A percentile compares a stretch with the other conserved stretches of the same genome.
Evolutionary conservation across 192 early-diverging fungal species (phyloP).

Genomic region (Radiomyces spectabilis): DNA sequence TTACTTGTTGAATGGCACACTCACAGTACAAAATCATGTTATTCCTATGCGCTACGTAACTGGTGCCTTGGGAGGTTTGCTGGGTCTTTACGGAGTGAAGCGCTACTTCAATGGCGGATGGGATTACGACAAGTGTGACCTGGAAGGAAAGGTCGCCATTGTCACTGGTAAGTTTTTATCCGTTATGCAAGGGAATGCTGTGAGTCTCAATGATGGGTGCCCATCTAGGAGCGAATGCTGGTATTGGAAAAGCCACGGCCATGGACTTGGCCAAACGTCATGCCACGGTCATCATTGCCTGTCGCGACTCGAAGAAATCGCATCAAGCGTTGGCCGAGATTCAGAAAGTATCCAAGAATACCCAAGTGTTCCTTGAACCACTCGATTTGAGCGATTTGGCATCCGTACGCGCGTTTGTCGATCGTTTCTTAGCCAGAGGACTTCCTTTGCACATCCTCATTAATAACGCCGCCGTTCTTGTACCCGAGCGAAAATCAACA

Average conservation of each 20-base stretch:
- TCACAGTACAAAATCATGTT: no score
- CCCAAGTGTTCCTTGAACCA: neutral
- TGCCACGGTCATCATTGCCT: conserved; percentile 17
- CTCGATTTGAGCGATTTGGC: conserved; percentile 18
- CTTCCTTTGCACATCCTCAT: conserved; percentile 17
- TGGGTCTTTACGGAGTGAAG: no score
- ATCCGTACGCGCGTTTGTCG: conserved; percentile 13
- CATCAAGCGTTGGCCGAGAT: conserved; percentile 7
- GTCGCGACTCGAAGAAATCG: conserved; percentile 13
- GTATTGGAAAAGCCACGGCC: conserved; percentile 11
- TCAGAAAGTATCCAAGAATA: neutral
- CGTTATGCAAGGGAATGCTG: no score
- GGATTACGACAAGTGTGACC: no score
- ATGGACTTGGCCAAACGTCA: conserved; percentile 15
- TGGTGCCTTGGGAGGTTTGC: no score
- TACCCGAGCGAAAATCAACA: neutral
- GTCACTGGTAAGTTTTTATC: no score
- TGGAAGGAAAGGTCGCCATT: no score
- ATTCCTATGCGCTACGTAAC: no score
- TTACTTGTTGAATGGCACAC: no score
- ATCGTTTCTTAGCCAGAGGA: conserved; percentile 5
- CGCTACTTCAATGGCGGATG: no score
- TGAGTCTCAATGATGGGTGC: no score
- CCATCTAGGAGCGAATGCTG: conserved; percentile 14
- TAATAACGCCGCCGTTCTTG: conserved; percentile 28